Percentiles rank a stretch among this genome's conserved stretches.
phyloP scores from a whole-genome alignment of 257 asterid species.

The Solanum arcanum region DNA sequence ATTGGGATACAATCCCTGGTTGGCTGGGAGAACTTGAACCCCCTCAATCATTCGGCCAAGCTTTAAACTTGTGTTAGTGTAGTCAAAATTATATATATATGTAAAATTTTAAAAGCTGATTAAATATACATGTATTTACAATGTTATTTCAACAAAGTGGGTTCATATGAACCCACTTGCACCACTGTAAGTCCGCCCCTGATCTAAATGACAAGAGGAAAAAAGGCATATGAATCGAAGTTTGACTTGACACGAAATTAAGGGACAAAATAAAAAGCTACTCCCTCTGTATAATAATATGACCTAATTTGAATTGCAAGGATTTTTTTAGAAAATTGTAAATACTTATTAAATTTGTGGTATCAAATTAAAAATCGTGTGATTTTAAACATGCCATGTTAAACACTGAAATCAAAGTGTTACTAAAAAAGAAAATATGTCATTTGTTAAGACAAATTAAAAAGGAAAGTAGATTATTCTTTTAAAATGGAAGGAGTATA shows the following conservation, averaged over 20 bases:
- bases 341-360: neutral
- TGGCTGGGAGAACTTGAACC: too few species aligned
- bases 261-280: neutral
- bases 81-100: too few species aligned
- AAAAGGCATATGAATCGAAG: neutral
- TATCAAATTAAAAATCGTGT: neutral
- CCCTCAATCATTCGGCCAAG: too few species aligned
- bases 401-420: too few species aligned
- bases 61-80: too few species aligned
- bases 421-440: neutral
- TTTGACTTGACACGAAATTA: neutral
- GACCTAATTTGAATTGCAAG: neutral
- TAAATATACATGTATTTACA: too few species aligned
- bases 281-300: neutral
- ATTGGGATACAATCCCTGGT: rapidly evolving
- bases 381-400: neutral
- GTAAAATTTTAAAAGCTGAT: too few species aligned
- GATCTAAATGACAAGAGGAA: neutral
- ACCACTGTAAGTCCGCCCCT: too few species aligned
- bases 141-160: too few species aligned
- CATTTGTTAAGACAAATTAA: neutral
- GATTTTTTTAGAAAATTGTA: too few species aligned
- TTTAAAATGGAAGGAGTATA: neutral
- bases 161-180: too few species aligned
- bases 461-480: neutral